phyloP scores from a whole-genome alignment of 805 yeast genomes.

The Nakazawaea laoshanensis region DNA sequence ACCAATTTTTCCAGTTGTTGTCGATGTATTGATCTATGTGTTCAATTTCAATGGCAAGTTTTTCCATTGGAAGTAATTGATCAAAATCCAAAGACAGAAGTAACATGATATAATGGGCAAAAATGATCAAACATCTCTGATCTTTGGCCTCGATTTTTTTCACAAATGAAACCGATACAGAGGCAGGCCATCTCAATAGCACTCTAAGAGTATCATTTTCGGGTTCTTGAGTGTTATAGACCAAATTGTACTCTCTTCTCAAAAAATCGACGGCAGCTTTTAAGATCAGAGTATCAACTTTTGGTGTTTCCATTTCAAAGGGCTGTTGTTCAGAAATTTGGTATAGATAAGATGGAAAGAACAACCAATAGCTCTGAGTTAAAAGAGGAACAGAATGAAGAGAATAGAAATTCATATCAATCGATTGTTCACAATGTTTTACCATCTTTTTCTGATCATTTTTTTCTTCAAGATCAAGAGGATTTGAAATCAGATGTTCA shows the following conservation, averaged over 20 bases:
- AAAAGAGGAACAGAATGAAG: background rate
- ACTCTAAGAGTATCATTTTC: slow-evolving; percentile 1
- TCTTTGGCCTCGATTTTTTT: background rate
- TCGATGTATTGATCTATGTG: background rate
- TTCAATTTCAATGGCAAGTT: background rate
- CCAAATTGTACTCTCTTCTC: slow-evolving; percentile 1
- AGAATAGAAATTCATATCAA: slow-evolving; percentile 1
- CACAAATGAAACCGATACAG: background rate
- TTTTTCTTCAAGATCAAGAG: too few relatives aligned
- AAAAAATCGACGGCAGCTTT: background rate
- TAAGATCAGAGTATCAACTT: background rate
- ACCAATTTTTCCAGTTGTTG: slow-evolving; percentile 2
- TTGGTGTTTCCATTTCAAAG: background rate
- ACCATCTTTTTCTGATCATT: too few relatives aligned
- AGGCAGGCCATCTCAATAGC: slow-evolving; percentile 3
- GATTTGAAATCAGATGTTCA: too few relatives aligned
- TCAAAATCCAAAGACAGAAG: slow-evolving; percentile 5
- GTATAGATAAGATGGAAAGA: slow-evolving; percentile 2
- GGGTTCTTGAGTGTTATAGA: background rate
- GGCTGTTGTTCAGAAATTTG: slow-evolving; percentile 1
- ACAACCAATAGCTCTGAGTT: background rate
- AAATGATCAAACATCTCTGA: slow-evolving; percentile 1
- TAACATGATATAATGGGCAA: slow-evolving; percentile 6
- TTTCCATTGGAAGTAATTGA: background rate
- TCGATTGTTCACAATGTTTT: too few relatives aligned